Percentiles rank a stretch among this genome's conserved stretches.
Evolutionary conservation across 106 monocot genomes (phyloP).

Genomic region (Vanilla planifolia): DNA sequence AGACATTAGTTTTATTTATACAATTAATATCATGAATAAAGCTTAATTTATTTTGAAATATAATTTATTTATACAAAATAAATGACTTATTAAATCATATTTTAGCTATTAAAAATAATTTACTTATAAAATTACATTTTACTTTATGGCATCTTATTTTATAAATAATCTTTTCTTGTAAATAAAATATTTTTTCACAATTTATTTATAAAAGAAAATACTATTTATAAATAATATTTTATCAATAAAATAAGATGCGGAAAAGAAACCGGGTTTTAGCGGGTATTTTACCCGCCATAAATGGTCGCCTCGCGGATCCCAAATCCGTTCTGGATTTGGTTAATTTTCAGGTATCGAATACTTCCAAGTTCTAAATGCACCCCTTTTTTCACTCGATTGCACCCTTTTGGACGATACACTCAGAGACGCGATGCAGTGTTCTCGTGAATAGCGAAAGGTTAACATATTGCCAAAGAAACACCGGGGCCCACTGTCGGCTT

Average conservation of each 20-base stretch:
- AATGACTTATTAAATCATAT: not conserved
- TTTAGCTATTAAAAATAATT: not conserved
- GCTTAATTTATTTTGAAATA: too few relatives aligned
- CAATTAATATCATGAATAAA: too few relatives aligned
- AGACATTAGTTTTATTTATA: too few relatives aligned
- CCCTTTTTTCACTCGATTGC: not conserved
- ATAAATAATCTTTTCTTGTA: not conserved
- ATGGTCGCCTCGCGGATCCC: constrained; percentile 28
- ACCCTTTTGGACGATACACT: too few relatives aligned
- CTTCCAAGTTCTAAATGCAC: not conserved
- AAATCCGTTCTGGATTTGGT: constrained; percentile 9
- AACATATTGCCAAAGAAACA: too few relatives aligned
- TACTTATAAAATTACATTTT: not conserved
- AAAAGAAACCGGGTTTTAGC: not conserved
- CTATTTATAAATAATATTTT: too few relatives aligned
- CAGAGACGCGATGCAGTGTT: too few relatives aligned
- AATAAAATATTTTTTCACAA: not conserved
- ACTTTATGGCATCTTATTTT: not conserved
- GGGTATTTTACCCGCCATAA: constrained; percentile 39
- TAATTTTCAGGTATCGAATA: constrained; percentile 3
- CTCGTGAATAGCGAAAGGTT: too few relatives aligned
- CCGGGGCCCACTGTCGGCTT: too few relatives aligned
- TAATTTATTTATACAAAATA: too few relatives aligned
- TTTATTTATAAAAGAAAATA: too few relatives aligned
- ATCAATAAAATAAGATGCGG: not conserved